Conservation (phyloP, 192 early-diverging fungal genomes). For the Entophlyctis luteolus region DNA sequence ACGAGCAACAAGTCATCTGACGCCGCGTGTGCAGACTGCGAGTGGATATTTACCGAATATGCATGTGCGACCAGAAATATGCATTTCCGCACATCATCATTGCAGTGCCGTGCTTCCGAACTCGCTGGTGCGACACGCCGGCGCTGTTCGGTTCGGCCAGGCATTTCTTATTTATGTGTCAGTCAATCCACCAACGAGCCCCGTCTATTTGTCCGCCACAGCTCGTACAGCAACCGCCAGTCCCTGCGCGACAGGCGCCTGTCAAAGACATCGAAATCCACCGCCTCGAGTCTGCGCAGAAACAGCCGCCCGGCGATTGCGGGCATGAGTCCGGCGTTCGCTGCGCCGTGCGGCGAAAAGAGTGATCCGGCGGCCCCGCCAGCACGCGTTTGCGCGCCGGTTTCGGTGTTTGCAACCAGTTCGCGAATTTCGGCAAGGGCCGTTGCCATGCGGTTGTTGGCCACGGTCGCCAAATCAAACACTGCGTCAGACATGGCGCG, state of each 20-base stretch:
- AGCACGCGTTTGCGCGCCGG: slow-evolving; percentile 39
- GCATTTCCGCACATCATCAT: too few relatives aligned
- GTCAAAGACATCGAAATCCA: slow-evolving; percentile 82
- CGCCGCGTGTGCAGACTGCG: too few relatives aligned
- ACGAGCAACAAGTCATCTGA: too few relatives aligned
- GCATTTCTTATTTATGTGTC: neutral
- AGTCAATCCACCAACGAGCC: slow-evolving; percentile 25
- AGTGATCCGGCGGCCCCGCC: slow-evolving; percentile 36
- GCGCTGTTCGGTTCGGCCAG: too few relatives aligned
- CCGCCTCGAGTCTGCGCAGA: slow-evolving; percentile 69
- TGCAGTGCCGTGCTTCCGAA: too few relatives aligned
- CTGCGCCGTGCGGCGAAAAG: too few relatives aligned
- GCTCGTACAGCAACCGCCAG: slow-evolving; percentile 56
- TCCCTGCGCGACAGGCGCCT: slow-evolving; percentile 58
- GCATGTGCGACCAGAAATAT: too few relatives aligned
- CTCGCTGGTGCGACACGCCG: too few relatives aligned
- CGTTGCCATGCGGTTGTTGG: slow-evolving; percentile 70
- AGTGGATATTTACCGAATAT: too few relatives aligned
- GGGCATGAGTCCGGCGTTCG: slow-evolving; percentile 68
- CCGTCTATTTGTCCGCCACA: slow-evolving; percentile 58
- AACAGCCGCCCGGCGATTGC: slow-evolving; percentile 69
- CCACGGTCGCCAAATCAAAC: slow-evolving; percentile 81
- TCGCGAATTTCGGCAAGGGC: slow-evolving; percentile 52
- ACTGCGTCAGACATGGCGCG: too few relatives aligned
- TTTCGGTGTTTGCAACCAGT: neutral